These are phyloP conservation scores for Leccinum disarticulatum DNA, from an alignment of 768 basidiomycete species.

Conservation along the genomic window DNA sequence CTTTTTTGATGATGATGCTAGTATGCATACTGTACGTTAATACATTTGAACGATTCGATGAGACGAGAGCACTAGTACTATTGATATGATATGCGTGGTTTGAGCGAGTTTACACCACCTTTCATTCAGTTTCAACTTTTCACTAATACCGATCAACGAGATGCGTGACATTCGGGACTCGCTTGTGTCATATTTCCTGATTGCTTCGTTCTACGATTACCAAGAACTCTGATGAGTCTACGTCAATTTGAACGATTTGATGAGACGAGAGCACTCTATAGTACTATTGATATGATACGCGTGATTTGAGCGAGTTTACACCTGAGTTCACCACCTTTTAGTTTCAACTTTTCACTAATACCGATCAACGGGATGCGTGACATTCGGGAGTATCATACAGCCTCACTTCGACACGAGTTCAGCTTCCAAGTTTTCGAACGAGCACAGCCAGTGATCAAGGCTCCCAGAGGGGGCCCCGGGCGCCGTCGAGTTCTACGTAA, in stretches of 20 bases:
- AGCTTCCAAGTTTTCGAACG: background rate
- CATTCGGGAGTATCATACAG: background rate
- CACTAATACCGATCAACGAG: background rate
- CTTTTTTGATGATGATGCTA: background rate
- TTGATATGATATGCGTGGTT: background rate
- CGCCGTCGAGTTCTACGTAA: background rate
- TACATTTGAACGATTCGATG: background rate
- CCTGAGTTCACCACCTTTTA: background rate
- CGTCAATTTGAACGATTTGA: background rate
- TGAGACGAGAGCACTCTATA: background rate
- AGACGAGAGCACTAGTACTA: background rate
- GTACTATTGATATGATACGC: background rate
- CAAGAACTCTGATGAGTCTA: background rate
- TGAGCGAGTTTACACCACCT: background rate
- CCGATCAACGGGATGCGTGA: background rate
- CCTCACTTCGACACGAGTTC: background rate
- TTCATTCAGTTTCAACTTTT: background rate
- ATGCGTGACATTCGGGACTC: background rate
- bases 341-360: background rate
- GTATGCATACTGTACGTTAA: background rate
- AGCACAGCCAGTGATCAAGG: background rate
- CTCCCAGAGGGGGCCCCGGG: background rate
- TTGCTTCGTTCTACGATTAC: too few relatives aligned
- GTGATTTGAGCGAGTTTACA: background rate
- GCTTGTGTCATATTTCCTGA: too few relatives aligned